A percentile compares a stretch with the other conserved stretches of the same genome.
These are phyloP conservation scores for Dujonia santamariae DNA, from an alignment of 1,139 yeast genomes.

Conservation along the genomic window DNA sequence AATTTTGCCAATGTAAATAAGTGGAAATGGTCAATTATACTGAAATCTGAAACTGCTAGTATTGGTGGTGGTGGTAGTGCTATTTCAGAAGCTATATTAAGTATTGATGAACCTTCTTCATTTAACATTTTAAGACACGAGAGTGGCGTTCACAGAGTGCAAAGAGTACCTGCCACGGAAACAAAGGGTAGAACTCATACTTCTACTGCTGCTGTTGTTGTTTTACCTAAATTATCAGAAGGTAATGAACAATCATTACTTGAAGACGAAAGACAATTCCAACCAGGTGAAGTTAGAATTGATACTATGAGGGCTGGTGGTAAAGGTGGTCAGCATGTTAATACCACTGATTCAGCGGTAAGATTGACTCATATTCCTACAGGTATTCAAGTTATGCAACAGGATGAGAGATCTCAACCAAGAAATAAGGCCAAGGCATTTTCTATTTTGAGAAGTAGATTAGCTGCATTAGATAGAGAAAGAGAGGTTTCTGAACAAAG, in stretches of 20 bases:
- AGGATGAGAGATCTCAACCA: slow-evolving; percentile 94
- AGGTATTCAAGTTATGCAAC: slow-evolving; percentile 85
- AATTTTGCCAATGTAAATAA: slow-evolving; percentile 60
- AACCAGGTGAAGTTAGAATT: slow-evolving; percentile 83
- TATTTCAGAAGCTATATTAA: slow-evolving; percentile 72
- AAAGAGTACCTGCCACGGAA: slow-evolving; percentile 90
- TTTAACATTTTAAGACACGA: slow-evolving; percentile 75
- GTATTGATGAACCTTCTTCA: slow-evolving; percentile 73
- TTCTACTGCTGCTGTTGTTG: slow-evolving; percentile 93
- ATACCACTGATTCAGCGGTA: slow-evolving; percentile 97
- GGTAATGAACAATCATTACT: slow-evolving; percentile 55
- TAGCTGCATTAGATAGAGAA: slow-evolving; percentile 77
- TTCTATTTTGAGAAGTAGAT: slow-evolving; percentile 71
- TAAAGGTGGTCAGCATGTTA: slow-evolving; percentile 98
- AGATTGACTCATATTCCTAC: slow-evolving; percentile 90
- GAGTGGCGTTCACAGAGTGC: slow-evolving; percentile 96
- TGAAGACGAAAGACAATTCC: slow-evolving; percentile 70
- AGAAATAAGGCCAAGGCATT: slow-evolving; percentile 94
- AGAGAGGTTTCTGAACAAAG: slow-evolving; percentile 65
- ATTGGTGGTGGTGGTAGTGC: slow-evolving; percentile 54
- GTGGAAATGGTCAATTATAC: slow-evolving; percentile 67
- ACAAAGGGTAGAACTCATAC: slow-evolving; percentile 94
- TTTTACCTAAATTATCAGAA: slow-evolving; percentile 72
- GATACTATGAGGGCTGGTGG: slow-evolving; percentile 98
- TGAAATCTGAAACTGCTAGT: slow-evolving; percentile 52